Conservation (phyloP, 2,329 filamentous ascomycete genomes). For the Escovopsis sp. region DNA sequence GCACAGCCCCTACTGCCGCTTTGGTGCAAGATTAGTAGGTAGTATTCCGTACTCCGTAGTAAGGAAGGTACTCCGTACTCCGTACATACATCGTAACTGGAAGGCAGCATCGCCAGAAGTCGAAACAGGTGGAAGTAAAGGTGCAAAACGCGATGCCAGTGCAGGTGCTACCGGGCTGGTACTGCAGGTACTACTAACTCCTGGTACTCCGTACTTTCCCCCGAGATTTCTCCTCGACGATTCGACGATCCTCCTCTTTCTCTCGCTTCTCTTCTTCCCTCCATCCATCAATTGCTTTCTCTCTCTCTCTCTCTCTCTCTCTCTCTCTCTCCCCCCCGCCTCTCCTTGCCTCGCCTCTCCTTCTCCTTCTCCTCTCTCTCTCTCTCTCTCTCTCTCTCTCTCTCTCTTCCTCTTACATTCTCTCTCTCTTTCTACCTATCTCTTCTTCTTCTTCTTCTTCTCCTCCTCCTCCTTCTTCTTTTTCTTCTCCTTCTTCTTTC, state of each 20-base stretch:
- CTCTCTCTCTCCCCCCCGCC: background rate
- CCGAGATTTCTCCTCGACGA: background rate
- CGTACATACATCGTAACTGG: no score
- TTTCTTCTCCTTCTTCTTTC: no score
- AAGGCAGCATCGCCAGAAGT: no score
- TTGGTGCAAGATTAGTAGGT: no score
- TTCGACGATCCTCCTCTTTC: background rate
- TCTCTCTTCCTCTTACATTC: background rate
- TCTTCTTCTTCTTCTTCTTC: background rate
- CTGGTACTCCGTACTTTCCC: background rate
- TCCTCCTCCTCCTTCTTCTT: background rate
- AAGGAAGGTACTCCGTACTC: no score
- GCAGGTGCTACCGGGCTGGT: no score
- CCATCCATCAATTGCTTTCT: background rate
- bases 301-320: background rate
- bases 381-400: background rate
- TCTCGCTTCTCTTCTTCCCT: background rate
- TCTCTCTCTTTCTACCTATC: background rate
- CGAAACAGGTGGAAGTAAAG: no score
- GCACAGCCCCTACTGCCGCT: no score
- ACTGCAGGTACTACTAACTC: no score
- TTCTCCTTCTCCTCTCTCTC: background rate
- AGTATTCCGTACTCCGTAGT: no score
- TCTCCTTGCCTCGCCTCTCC: no score
- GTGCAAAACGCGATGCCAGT: no score